These are phyloP conservation scores for Coniella lustricola DNA, from an alignment of 2,329 filamentous ascomycete genomes.

Conservation along the genomic window DNA sequence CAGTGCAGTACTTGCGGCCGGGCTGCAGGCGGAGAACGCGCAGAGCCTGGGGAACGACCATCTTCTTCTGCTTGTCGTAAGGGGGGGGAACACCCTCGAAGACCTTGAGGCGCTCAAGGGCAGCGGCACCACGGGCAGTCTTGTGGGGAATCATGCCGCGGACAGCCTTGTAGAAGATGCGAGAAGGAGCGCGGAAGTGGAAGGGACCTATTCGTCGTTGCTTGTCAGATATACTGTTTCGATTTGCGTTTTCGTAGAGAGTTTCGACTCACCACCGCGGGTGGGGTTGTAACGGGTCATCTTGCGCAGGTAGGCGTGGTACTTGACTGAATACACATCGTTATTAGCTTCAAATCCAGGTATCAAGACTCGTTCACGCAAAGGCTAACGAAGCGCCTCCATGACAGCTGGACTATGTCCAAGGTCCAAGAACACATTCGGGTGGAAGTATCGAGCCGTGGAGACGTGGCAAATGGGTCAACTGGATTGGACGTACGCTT, in stretches of 20 bases:
- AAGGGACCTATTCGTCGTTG: conserved; percentile 66
- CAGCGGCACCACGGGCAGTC: conserved; percentile 93
- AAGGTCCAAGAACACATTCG: too few species aligned
- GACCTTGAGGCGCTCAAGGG: conserved; percentile 97
- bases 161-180: conserved; percentile 99
- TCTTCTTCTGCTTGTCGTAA: conserved; percentile 99
- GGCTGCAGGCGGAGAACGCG: conserved; percentile 95
- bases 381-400: background rate
- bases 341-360: conserved; percentile 35
- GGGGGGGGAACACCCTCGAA: conserved; percentile 98
- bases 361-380: background rate
- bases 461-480: conserved; percentile 4
- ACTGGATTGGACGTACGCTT: conserved; percentile 76
- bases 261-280: conserved; percentile 71
- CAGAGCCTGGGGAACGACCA: conserved; percentile 97
- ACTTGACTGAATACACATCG: conserved; percentile 75
- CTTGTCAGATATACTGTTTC: conserved; percentile 41
- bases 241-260: conserved; percentile 16
- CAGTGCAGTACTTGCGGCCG: conserved; percentile 99
- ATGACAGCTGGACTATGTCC: background rate
- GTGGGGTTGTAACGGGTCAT: conserved; percentile 99
- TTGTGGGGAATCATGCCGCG: conserved; percentile 99
- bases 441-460: background rate
- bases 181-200: conserved; percentile 98
- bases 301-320: conserved; percentile 99